Evolutionary conservation across 1,139 yeast genomes (phyloP).

Genomic region (Lodderomyces jiufengensis): DNA sequence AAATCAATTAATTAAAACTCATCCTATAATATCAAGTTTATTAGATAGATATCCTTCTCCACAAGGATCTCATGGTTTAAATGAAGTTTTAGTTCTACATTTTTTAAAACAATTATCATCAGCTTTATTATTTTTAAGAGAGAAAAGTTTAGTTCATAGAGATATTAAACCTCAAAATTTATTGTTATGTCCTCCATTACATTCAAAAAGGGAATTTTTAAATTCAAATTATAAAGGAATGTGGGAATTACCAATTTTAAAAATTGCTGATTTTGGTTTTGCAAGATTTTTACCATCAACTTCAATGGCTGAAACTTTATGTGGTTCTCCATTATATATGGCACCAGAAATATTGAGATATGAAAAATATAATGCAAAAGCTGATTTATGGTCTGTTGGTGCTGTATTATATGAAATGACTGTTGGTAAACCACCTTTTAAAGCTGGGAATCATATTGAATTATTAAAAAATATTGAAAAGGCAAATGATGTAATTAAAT

Average conservation of each 20-base stretch:
- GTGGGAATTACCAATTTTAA: conserved; percentile 85
- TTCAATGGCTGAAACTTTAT: conserved; percentile 91
- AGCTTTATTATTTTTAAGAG: conserved; percentile 77
- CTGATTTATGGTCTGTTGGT: conserved; percentile 97
- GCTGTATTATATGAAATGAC: conserved; percentile 94
- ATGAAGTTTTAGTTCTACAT: conserved; percentile 74
- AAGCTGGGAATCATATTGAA: conserved; percentile 90
- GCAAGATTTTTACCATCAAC: conserved; percentile 92
- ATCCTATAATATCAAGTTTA: conserved; percentile 75
- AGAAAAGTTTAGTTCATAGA: conserved; percentile 82
- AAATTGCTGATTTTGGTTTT: conserved; percentile 96
- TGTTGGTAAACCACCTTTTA: conserved; percentile 92
- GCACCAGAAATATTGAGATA: conserved; percentile 95
- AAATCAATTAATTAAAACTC: conserved; percentile 65
- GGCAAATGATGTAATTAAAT: conserved; percentile 70
- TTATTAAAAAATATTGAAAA: conserved; percentile 79
- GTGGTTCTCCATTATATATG: conserved; percentile 97
- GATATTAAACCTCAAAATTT: conserved; percentile 94
- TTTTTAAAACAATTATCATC: conserved; percentile 83
- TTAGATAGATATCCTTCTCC: conserved; percentile 84
- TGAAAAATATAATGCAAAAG: conserved; percentile 95
- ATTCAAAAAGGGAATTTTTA: conserved; percentile 57
- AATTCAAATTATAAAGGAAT: conserved; percentile 64
- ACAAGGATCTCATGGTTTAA: conserved; percentile 70
- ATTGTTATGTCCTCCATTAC: conserved; percentile 70